A percentile compares a stretch with the other conserved stretches of the same genome.
These are phyloP conservation scores for Suillus luteus DNA, from an alignment of 768 basidiomycete genomes.

Conservation along the genomic window DNA sequence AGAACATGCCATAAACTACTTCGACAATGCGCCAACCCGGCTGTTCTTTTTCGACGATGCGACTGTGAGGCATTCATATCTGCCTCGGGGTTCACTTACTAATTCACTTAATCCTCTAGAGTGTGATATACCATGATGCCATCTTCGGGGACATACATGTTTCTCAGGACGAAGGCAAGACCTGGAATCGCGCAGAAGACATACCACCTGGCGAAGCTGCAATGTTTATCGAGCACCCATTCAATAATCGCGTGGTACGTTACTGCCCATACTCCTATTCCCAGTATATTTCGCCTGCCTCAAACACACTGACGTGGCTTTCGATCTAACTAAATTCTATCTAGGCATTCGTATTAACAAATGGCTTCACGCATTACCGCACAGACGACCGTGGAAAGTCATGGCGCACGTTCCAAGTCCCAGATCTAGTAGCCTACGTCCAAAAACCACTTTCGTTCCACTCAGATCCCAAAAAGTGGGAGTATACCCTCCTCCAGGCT, in stretches of 20 bases:
- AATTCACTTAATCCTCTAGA: slow-evolving; percentile 35
- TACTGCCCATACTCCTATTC: not conserved
- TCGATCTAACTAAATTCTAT: slow-evolving; percentile 8
- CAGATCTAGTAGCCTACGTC: slow-evolving; percentile 48
- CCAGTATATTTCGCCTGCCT: slow-evolving; percentile 9
- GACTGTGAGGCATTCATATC: slow-evolving; percentile 54
- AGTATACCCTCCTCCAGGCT: slow-evolving; percentile 80
- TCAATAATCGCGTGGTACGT: slow-evolving; percentile 73
- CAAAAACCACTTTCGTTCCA: slow-evolving; percentile 83
- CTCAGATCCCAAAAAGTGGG: slow-evolving; percentile 68
- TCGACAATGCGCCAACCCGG: slow-evolving; percentile 72
- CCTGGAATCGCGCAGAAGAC: slow-evolving; percentile 51
- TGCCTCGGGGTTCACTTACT: slow-evolving; percentile 2
- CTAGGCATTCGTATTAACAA: slow-evolving; percentile 87
- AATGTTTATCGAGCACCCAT: slow-evolving; percentile 86
- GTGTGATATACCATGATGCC: slow-evolving; percentile 82
- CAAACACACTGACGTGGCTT: slow-evolving; percentile 1
- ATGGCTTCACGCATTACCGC: slow-evolving; percentile 76
- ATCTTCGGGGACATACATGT: slow-evolving; percentile 68
- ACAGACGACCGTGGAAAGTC: slow-evolving; percentile 86
- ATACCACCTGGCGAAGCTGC: slow-evolving; percentile 59
- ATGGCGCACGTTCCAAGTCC: slow-evolving; percentile 82
- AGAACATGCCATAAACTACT: slow-evolving; percentile 49
- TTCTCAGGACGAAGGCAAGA: slow-evolving; percentile 86
- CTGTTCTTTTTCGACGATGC: slow-evolving; percentile 95